Evolutionary conservation across 2,329 filamentous ascomycete species (phyloP).

Genomic region (Botryotinia narcissicola): DNA sequence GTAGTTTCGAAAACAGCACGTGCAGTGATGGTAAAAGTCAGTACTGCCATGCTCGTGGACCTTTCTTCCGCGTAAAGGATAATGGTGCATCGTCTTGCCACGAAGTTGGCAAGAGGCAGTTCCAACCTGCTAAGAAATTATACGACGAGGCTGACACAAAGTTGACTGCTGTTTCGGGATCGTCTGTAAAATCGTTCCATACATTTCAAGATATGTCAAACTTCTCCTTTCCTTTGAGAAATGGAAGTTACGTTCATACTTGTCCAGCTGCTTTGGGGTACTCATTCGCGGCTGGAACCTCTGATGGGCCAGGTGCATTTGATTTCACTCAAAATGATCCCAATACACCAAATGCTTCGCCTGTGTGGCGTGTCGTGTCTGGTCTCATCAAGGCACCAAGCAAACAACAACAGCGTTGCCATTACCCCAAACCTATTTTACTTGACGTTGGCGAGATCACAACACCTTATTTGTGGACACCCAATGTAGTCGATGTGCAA

Average conservation of each 20-base stretch:
- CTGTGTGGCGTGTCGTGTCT: slow-evolving; percentile 74
- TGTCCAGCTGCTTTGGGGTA: slow-evolving; percentile 89
- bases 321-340: slow-evolving; percentile 90
- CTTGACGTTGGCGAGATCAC: slow-evolving; percentile 83
- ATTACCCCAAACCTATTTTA: slow-evolving; percentile 78
- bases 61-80: slow-evolving; percentile 64
- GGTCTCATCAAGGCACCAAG: slow-evolving; percentile 69
- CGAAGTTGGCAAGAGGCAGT: slow-evolving; percentile 75
- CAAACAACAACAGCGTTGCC: slow-evolving; percentile 69
- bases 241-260: slow-evolving; percentile 68
- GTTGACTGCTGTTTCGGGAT: slow-evolving; percentile 52
- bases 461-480: slow-evolving; percentile 79
- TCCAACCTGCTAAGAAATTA: slow-evolving; percentile 56
- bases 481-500: slow-evolving; percentile 89
- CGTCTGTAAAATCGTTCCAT: slow-evolving; percentile 76
- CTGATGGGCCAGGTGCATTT: slow-evolving; percentile 85
- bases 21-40: slow-evolving; percentile 70
- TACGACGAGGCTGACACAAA: slow-evolving; percentile 53
- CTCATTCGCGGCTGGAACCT: slow-evolving; percentile 89
- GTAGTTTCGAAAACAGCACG: slow-evolving; percentile 78
- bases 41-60: slow-evolving; percentile 71
- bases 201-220: slow-evolving; percentile 79
- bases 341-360: slow-evolving; percentile 62
- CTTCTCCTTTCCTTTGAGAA: slow-evolving; percentile 70
- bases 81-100: slow-evolving; percentile 71